A percentile compares a stretch with the other conserved stretches of the same genome.
These are phyloP conservation scores for Rosa persica DNA, from an alignment of 306 rosid genomes.

Conservation along the genomic window DNA sequence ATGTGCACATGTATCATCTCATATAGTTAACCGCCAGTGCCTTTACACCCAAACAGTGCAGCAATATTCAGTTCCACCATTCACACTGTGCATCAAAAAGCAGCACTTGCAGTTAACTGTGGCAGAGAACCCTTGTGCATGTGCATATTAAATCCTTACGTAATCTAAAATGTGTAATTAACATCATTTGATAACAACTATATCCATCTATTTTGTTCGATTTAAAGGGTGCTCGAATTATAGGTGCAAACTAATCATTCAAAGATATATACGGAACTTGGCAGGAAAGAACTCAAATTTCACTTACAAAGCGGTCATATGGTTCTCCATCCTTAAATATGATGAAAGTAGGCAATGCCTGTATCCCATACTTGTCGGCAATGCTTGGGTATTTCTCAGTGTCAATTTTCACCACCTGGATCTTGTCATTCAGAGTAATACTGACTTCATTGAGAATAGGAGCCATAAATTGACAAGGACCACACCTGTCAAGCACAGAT, in stretches of 20 bases:
- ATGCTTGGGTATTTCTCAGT: slow-evolving; percentile 89
- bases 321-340: slow-evolving; percentile 86
- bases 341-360: slow-evolving; percentile 91
- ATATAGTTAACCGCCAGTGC: not conserved
- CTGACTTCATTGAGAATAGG: slow-evolving; percentile 86
- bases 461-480: slow-evolving; percentile 96
- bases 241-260: not conserved
- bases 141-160: not conserved
- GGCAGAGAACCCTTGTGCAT: not conserved
- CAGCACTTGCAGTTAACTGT: not conserved
- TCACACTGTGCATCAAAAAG: not conserved
- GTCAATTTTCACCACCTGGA: slow-evolving; percentile 84
- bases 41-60: not conserved
- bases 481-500: slow-evolving; percentile 65
- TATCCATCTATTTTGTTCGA: not conserved
- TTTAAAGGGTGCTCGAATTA: not conserved
- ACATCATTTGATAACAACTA: not conserved
- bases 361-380: slow-evolving; percentile 73
- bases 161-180: not conserved
- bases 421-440: slow-evolving; percentile 49
- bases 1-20: not conserved
- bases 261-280: slow-evolving; percentile 1
- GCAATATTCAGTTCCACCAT: not conserved
- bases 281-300: slow-evolving; percentile 6
- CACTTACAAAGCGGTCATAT: slow-evolving; percentile 77